Evolutionary conservation across 2,329 filamentous ascomycete species (phyloP).

Genomic region (Polytolypa hystricis): DNA sequence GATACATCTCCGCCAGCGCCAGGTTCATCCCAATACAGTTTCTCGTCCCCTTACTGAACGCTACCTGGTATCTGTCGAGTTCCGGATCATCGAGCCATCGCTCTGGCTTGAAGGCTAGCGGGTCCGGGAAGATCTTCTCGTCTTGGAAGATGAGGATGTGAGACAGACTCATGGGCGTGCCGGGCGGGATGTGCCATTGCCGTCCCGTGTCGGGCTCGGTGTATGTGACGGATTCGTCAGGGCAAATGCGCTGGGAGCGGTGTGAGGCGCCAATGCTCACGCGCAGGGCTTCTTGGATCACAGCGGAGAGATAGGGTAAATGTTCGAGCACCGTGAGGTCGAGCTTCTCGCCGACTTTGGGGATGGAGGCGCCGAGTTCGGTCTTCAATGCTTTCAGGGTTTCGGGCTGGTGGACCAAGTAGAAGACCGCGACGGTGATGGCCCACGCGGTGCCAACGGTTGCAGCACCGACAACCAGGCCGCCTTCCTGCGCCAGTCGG

Average conservation of each 20-base stretch:
- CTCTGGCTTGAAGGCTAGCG: constrained; percentile 17
- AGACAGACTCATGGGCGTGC: constrained; percentile 36
- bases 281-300: constrained; percentile 41
- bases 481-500: constrained; percentile 10
- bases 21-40: constrained; percentile 21
- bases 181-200: constrained; percentile 30
- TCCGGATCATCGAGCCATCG: constrained; percentile 17
- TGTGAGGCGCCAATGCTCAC: constrained; percentile 43
- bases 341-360: not conserved
- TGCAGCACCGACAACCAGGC: constrained; percentile 9
- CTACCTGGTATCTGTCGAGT: constrained; percentile 9
- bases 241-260: constrained; percentile 39
- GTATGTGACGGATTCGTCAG: constrained; percentile 28
- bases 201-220: constrained; percentile 5
- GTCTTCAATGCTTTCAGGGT: not conserved
- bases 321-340: constrained; percentile 13
- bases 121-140: constrained; percentile 13
- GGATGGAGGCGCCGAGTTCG: not conserved
- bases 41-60: constrained; percentile 15
- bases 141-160: constrained; percentile 36
- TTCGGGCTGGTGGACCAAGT: constrained; percentile 3
- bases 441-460: constrained; percentile 9
- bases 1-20: constrained; percentile 17
- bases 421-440: constrained; percentile 7
- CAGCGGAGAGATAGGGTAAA: constrained; percentile 37